Evolutionary conservation across 192 early-diverging fungal genomes (phyloP).

Genomic region (Allomyces arbusculus): DNA sequence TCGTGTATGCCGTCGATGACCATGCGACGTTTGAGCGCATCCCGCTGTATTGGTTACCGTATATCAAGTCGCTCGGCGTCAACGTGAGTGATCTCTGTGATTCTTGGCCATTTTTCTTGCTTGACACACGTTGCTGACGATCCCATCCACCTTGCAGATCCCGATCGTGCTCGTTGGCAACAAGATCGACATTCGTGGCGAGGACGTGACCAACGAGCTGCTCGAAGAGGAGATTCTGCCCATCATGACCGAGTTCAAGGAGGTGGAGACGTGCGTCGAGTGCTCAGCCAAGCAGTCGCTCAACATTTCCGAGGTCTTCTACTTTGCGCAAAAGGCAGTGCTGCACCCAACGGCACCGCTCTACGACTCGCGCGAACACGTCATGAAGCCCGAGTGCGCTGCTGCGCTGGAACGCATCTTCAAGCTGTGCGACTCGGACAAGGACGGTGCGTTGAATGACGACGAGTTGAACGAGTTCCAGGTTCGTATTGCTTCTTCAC

Average conservation of each 20-base stretch:
- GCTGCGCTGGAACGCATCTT: conserved; percentile 88
- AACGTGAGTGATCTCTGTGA: conserved; percentile 36
- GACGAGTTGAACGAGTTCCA: conserved; percentile 93
- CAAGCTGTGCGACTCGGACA: conserved; percentile 83
- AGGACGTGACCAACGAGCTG: conserved; percentile 56
- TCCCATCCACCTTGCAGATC: conserved; percentile 16
- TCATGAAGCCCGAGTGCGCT: conserved; percentile 69
- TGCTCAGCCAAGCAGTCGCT: conserved; percentile 89
- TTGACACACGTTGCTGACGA: too few relatives aligned
- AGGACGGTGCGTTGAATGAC: conserved; percentile 78
- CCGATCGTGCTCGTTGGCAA: conserved; percentile 87
- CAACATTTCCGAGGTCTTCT: conserved; percentile 98
- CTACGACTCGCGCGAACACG: conserved; percentile 86
- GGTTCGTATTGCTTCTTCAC: conserved; percentile 14
- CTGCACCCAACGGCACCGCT: conserved; percentile 89
- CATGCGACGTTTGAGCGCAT: conserved; percentile 68
- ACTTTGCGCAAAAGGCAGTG: conserved; percentile 99
- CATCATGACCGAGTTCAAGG: conserved; percentile 99
- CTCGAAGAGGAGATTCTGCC: conserved; percentile 88
- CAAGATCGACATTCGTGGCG: conserved; percentile 75
- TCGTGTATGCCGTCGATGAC: conserved; percentile 83
- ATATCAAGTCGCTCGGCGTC: conserved; percentile 72
- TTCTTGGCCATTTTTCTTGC: not conserved
- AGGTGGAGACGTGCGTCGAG: conserved; percentile 97
- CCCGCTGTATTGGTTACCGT: conserved; percentile 78